These are phyloP conservation scores for Wickerhamomyces silvicola DNA, from an alignment of 805 yeast genomes.

Conservation along the genomic window DNA sequence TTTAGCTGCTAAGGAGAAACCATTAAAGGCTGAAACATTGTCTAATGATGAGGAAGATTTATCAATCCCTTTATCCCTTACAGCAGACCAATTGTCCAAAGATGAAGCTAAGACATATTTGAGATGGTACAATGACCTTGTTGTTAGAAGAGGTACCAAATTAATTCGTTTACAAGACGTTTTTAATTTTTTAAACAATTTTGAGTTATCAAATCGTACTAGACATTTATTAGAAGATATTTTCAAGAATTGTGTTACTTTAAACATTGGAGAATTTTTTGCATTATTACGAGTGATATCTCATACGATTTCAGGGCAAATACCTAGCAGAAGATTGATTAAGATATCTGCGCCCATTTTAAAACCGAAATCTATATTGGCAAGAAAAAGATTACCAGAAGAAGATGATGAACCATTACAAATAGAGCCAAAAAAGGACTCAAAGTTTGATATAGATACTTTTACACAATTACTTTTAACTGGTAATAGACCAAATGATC, in stretches of 20 bases:
- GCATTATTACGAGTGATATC: conserved; percentile 77
- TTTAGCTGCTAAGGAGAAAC: background rate
- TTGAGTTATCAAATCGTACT: conserved; percentile 49
- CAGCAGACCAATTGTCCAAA: conserved; percentile 59
- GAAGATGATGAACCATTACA: conserved; percentile 28
- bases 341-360: conserved; percentile 59
- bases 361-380: conserved; percentile 70
- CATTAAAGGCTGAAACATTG: conserved; percentile 4
- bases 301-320: conserved; percentile 47
- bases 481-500: conserved; percentile 59
- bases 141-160: conserved; percentile 61
- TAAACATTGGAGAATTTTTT: conserved; percentile 87
- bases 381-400: conserved; percentile 49
- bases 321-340: conserved; percentile 51
- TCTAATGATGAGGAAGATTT: conserved; percentile 34
- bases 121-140: conserved; percentile 87
- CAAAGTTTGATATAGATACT: conserved; percentile 70
- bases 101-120: conserved; percentile 82
- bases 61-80: conserved; percentile 55
- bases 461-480: conserved; percentile 81
- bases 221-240: conserved; percentile 46
- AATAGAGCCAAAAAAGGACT: conserved; percentile 4
- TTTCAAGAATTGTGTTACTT: conserved; percentile 46
- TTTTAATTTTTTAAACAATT: conserved; percentile 71
- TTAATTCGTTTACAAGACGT: conserved; percentile 70